These are phyloP conservation scores for Arachnomyces sp. DNA, from an alignment of 2,329 filamentous ascomycete species.

Conservation along the genomic window DNA sequence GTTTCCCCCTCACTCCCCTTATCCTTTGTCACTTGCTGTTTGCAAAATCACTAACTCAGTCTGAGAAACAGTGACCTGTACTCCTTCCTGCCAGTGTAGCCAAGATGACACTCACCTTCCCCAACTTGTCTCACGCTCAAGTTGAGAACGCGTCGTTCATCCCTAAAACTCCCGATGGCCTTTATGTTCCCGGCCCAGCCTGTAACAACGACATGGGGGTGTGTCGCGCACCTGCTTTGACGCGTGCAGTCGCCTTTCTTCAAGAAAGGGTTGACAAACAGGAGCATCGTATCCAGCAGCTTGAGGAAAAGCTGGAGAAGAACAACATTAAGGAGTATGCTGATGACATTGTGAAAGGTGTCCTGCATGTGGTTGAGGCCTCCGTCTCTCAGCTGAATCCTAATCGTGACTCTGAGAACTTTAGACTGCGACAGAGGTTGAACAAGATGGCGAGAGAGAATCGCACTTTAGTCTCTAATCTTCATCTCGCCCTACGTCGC, in stretches of 20 bases:
- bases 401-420: too few species aligned
- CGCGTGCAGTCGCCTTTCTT: neutral
- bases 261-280: constrained; percentile 1
- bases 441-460: too few species aligned
- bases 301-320: constrained; percentile 2
- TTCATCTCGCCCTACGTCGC: too few species aligned
- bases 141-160: constrained; percentile 5
- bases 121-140: constrained; percentile 2
- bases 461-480: too few species aligned
- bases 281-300: constrained; percentile 5
- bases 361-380: too few species aligned
- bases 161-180: neutral
- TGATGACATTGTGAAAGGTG: too few species aligned
- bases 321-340: neutral
- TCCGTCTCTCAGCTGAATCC: too few species aligned
- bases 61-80: too few species aligned
- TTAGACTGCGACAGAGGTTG: too few species aligned
- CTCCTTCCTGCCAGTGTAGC: neutral
- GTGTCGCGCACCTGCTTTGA: neutral
- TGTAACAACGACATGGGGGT: neutral
- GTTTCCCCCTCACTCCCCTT: too few species aligned
- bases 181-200: neutral
- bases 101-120: neutral
- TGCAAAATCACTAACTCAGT: too few species aligned
- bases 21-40: too few species aligned